Percentiles rank a stretch among this genome's conserved stretches.
These are phyloP conservation scores for Grigorovia jiainica DNA, from an alignment of 805 yeast genomes.

Conservation along the genomic window DNA sequence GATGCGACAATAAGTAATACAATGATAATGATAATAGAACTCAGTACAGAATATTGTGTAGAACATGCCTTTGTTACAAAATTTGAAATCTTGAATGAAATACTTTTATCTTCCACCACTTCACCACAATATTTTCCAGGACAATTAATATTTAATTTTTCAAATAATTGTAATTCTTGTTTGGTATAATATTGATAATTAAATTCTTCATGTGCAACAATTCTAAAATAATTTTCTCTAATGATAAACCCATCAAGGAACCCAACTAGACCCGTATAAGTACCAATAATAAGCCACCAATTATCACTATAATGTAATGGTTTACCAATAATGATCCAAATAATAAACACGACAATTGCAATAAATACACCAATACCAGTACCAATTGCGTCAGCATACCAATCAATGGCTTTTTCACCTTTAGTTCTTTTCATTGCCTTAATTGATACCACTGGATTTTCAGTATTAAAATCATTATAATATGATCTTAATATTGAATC, in stretches of 20 bases:
- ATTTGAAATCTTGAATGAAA: constrained; percentile 16
- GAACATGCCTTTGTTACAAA: constrained; percentile 28
- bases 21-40: constrained; percentile 23
- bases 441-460: constrained; percentile 20
- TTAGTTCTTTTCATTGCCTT: constrained; percentile 11
- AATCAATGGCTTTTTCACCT: constrained; percentile 24
- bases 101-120: constrained; percentile 6
- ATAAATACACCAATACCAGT: constrained; percentile 33
- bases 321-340: constrained; percentile 32
- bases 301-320: constrained; percentile 30
- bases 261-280: constrained; percentile 37
- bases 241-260: constrained; percentile 36
- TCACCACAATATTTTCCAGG: constrained; percentile 13
- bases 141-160: constrained; percentile 17
- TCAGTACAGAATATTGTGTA: constrained; percentile 25
- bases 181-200: constrained; percentile 23
- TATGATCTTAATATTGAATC: constrained; percentile 21
- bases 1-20: constrained; percentile 28
- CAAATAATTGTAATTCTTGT: constrained; percentile 28
- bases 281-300: constrained; percentile 41
- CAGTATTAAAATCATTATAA: constrained; percentile 14
- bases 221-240: constrained; percentile 31
- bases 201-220: constrained; percentile 16
- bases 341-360: constrained; percentile 26
- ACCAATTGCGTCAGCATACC: constrained; percentile 36